phyloP scores from a whole-genome alignment of 352 stramenopile species.

The Pythium guiyangense region DNA sequence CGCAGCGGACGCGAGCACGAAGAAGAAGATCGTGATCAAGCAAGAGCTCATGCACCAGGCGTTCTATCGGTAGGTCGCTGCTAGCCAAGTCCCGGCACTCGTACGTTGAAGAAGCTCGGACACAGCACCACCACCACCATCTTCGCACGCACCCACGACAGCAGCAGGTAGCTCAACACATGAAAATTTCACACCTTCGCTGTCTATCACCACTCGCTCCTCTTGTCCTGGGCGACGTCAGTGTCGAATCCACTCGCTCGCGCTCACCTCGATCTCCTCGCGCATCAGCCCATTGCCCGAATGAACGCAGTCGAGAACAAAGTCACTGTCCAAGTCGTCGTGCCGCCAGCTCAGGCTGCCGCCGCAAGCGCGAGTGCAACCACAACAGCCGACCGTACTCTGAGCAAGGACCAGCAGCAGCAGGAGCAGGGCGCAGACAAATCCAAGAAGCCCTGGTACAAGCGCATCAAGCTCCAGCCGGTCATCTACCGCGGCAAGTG shows the following conservation, averaged over 20 bases:
- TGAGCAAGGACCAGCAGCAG: slow-evolving; percentile 1
- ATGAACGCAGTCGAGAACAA: slow-evolving; percentile 10
- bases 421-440: not conserved
- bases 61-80: slow-evolving; percentile 8
- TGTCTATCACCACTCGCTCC: no score
- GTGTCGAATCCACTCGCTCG: not conserved
- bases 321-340: slow-evolving; percentile 4
- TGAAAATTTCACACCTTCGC: no score
- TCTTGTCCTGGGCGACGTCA: no score
- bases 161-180: no score
- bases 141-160: no score
- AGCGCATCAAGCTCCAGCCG: slow-evolving; percentile 18
- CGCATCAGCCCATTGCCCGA: not conserved
- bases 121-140: not conserved
- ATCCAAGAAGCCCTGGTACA: slow-evolving; percentile 17
- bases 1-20: slow-evolving; percentile 1
- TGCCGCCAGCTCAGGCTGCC: not conserved
- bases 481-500: slow-evolving; percentile 18
- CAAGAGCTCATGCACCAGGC: slow-evolving; percentile 12
- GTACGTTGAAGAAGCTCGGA: not conserved
- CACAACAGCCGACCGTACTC: not conserved
- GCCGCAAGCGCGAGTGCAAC: not conserved
- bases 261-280: not conserved
- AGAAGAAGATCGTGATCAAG: slow-evolving; percentile 15
- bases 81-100: no score